Evolutionary conservation across 192 early-diverging fungal genomes (phyloP).

Genomic region (Backusella liffmaniae): DNA sequence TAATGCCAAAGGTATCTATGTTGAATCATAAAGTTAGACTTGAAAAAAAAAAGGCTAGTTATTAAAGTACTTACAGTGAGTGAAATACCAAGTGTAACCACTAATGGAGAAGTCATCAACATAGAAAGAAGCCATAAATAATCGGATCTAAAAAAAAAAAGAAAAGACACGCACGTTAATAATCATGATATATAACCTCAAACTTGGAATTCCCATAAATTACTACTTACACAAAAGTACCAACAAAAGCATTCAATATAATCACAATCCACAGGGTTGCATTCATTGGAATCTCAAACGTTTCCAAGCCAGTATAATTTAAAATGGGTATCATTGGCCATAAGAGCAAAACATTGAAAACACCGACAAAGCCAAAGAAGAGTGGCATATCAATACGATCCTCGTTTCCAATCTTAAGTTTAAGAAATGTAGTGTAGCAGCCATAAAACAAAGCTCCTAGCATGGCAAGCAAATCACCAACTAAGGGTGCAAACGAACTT

Average conservation of each 20-base stretch:
- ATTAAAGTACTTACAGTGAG: slow-evolving; percentile 53
- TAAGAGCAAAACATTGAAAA: slow-evolving; percentile 65
- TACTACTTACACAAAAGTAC: slow-evolving; percentile 65
- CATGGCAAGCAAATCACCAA: slow-evolving; percentile 73
- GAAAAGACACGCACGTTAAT: not conserved
- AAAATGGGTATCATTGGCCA: slow-evolving; percentile 68
- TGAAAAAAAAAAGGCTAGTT: not conserved
- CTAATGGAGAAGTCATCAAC: slow-evolving; percentile 80
- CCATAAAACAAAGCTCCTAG: slow-evolving; percentile 77
- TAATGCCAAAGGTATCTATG: slow-evolving; percentile 60
- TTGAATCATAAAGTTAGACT: not conserved
- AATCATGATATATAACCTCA: not conserved
- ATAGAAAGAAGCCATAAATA: slow-evolving; percentile 76
- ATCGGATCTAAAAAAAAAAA: slow-evolving; percentile 54
- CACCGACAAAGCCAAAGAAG: slow-evolving; percentile 78
- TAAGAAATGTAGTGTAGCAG: slow-evolving; percentile 74
- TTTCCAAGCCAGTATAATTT: slow-evolving; percentile 60
- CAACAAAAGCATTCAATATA: slow-evolving; percentile 68
- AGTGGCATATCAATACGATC: slow-evolving; percentile 66
- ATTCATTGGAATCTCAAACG: slow-evolving; percentile 58
- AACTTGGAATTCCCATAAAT: not conserved
- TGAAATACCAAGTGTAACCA: slow-evolving; percentile 75
- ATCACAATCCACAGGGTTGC: slow-evolving; percentile 60
- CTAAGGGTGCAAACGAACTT: slow-evolving; percentile 26
- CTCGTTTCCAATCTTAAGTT: slow-evolving; percentile 66